Evolutionary conservation across 441 rosid species (phyloP), one percentile per base, ranked within the genome.

Genomic region (Theobroma grandiflorum): DNA sequence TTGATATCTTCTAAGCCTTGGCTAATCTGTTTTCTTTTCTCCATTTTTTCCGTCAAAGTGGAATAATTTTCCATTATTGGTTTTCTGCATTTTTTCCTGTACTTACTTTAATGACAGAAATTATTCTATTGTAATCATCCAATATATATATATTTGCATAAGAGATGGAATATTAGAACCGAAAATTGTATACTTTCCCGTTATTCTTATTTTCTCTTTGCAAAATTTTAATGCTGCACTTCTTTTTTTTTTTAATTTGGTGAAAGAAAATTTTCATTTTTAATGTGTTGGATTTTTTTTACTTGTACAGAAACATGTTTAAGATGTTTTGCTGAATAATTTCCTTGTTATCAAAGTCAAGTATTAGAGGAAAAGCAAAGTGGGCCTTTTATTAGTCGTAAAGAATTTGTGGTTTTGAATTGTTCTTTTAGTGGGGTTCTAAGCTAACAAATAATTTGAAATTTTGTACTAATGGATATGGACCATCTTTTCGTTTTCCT

Each of bases 371-470:
- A 47, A 35, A 37, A 3, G 35, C n/a, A 16, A 67, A 70, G n/a
- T 49, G 31, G 20, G 62, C 20, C 14, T 40, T 64, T 67, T 8
- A 2, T 66, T 57, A 4, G 22, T 18, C 6, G 42, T 22, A 14
- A 38, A 63, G 74, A 64, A 65, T 49, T 10, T 59, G 31, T 10
- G 71, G 69, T n/a, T 71, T 10, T 71, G 22, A 71, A 49, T 71
- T 49, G 59, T 70, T 49, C 22, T 47, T 22, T 3, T 4, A 2
- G 55, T 12, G 10, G 31, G 35, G 11, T 31, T 31, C 38, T 61
- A 68, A 26, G 43, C 4, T 52, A 68, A 35, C 40, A 8, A 40
- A 57, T 42, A n/a, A 61, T 70, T 74, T 74, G 31, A 49, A 38
- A 9, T 37, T 64, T 38, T 16, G 49, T 52, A 3, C 42, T 7